Evolutionary conservation across 495 filamentous ascomycete species (phyloP).

Genomic region (Monascus purpureus): DNA sequence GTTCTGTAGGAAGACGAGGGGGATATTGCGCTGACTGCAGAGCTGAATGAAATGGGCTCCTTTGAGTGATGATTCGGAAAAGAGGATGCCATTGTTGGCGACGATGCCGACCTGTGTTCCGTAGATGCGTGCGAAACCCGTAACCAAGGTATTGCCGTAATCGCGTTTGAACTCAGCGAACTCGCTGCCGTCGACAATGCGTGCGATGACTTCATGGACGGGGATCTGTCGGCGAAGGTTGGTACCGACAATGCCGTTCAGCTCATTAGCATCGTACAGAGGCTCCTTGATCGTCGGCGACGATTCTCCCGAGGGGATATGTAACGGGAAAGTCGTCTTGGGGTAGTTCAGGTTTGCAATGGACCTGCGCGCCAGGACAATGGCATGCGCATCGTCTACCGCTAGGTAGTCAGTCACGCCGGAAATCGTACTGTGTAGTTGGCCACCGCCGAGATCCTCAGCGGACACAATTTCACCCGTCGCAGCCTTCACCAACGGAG

Average conservation of each 20-base stretch:
- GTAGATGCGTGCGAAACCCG: slow-evolving; percentile 84
- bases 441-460: slow-evolving; percentile 89
- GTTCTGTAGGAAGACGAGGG: slow-evolving; percentile 89
- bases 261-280: slow-evolving; percentile 65
- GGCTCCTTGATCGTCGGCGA: slow-evolving; percentile 44
- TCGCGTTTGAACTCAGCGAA: slow-evolving; percentile 92
- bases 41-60: slow-evolving; percentile 97
- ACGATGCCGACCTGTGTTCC: slow-evolving; percentile 86
- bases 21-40: slow-evolving; percentile 81
- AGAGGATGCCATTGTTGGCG: slow-evolving; percentile 96
- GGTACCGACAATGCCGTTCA: slow-evolving; percentile 76
- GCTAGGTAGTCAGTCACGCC: slow-evolving; percentile 97
- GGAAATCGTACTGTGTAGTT: slow-evolving; percentile 75
- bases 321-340: slow-evolving; percentile 13
- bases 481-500: slow-evolving; percentile 90
- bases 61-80: slow-evolving; percentile 80
- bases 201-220: slow-evolving; percentile 81
- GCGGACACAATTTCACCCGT: slow-evolving; percentile 89
- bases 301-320: slow-evolving; percentile 10
- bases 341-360: slow-evolving; percentile 85
- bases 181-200: slow-evolving; percentile 80
- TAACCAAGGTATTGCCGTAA: slow-evolving; percentile 84
- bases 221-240: slow-evolving; percentile 76
- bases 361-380: slow-evolving; percentile 73
- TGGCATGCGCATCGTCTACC: slow-evolving; percentile 83